Conservation (phyloP, 805 yeast species). For the Zygotorulaspora danielsina region DNA sequence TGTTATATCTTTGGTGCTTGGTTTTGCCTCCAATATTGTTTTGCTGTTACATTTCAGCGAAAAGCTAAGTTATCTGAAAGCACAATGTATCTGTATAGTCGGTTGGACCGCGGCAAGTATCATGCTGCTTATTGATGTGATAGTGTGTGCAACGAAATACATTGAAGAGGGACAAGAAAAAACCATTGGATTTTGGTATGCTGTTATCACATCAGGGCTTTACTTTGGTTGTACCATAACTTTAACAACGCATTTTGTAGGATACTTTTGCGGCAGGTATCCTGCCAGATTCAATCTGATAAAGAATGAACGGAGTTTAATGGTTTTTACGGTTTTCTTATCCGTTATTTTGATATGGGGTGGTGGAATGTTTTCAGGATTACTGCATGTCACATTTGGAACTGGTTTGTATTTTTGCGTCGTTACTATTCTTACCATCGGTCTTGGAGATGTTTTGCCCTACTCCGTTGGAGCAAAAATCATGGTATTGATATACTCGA, state of each 20-base stretch:
- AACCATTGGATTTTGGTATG: conserved; percentile 77
- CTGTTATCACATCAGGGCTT: conserved; percentile 56
- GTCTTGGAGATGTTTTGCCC: conserved; percentile 73
- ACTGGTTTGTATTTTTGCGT: conserved; percentile 68
- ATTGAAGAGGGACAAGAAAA: conserved; percentile 22
- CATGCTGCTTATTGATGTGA: conserved; percentile 44
- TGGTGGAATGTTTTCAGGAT: conserved; percentile 49
- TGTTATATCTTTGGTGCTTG: conserved; percentile 57
- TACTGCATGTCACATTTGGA: conserved; percentile 52
- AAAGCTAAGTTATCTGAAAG: conserved; percentile 49
- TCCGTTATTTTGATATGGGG: conserved; percentile 73
- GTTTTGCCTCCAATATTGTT: conserved; percentile 64
- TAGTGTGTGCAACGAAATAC: conserved; percentile 24
- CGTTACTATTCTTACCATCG: conserved; percentile 73
- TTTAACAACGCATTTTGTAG: conserved; percentile 55
- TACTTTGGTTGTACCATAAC: conserved; percentile 56
- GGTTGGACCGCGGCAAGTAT: conserved; percentile 62
- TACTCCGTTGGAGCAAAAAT: conserved; percentile 49
- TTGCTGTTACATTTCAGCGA: conserved; percentile 65
- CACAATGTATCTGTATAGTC: conserved; percentile 58
- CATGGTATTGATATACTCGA: conserved; percentile 56
- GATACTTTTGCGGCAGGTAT: conserved; percentile 55
- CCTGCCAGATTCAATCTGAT: conserved; percentile 68
- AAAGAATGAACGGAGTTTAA: conserved; percentile 64
- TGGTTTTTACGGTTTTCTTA: conserved; percentile 62